A percentile compares a stretch with the other conserved stretches of the same genome.
These are phyloP conservation scores for Komagataella pastoris DNA, from an alignment of 805 yeast genomes.

Conservation along the genomic window DNA sequence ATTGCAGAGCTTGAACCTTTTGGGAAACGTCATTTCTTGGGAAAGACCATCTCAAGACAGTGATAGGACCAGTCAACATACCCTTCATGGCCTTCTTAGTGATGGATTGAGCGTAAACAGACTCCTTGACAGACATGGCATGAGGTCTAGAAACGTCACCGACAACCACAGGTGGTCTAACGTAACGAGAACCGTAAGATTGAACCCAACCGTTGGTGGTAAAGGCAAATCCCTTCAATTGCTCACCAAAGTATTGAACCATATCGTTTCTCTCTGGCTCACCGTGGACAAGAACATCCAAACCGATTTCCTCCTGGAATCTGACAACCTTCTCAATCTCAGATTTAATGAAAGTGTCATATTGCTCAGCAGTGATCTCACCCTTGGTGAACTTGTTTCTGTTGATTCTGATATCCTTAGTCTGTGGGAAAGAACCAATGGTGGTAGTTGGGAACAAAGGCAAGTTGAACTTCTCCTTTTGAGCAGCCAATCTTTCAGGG, in stretches of 20 bases:
- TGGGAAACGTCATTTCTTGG: conserved; percentile 97
- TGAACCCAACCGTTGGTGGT: conserved; percentile 99
- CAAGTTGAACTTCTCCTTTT: conserved; percentile 77
- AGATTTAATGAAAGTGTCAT: conserved; percentile 91
- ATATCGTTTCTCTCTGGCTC: conserved; percentile 99
- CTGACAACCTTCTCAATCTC: conserved; percentile 92
- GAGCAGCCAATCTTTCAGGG: conserved; percentile 77
- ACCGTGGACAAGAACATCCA: conserved; percentile 98
- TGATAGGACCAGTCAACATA: conserved; percentile 99
- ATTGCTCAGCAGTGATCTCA: conserved; percentile 85
- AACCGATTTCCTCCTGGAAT: conserved; percentile 98
- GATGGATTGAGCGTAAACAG: conserved; percentile 96
- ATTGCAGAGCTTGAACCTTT: conserved; percentile 90
- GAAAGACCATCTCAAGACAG: conserved; percentile 99
- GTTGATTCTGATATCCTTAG: conserved; percentile 96
- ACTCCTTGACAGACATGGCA: conserved; percentile 98
- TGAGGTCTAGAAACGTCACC: conserved; percentile 99
- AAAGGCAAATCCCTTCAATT: conserved; percentile 95
- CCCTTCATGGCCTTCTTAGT: conserved; percentile 97
- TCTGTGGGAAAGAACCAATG: conserved; percentile 99
- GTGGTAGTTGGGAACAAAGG: conserved; percentile 99
- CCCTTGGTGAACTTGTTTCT: conserved; percentile 99
- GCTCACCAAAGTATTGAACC: conserved; percentile 99
- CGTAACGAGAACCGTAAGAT: conserved; percentile 99
- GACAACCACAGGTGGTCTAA: conserved; percentile 97